phyloP scores from a whole-genome alignment of 2,329 filamentous ascomycete genomes.

The Ceratocystis lukuohia region DNA sequence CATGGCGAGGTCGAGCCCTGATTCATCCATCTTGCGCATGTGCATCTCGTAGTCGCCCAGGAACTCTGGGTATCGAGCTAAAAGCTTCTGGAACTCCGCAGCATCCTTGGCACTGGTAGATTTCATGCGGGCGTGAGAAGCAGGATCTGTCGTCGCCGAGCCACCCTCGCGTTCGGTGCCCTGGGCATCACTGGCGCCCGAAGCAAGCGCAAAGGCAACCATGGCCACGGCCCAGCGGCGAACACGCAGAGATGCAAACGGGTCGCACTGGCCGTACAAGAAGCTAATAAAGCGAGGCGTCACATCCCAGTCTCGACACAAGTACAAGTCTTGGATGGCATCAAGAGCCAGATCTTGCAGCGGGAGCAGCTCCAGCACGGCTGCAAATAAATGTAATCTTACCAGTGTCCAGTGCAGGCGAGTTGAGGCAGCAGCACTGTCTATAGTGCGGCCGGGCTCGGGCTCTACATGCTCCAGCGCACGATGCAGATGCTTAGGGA shows the following conservation, averaged over 20 bases:
- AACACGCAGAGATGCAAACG: slow-evolving; percentile 36
- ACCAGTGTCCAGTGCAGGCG: slow-evolving; percentile 44
- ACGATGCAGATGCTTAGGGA: slow-evolving; percentile 33
- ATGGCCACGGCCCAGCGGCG: slow-evolving; percentile 48
- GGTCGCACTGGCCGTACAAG: slow-evolving; percentile 41
- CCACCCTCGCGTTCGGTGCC: slow-evolving; percentile 23
- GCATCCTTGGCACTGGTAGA: slow-evolving; percentile 23
- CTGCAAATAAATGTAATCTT: slow-evolving; percentile 44
- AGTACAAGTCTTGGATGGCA: slow-evolving; percentile 44
- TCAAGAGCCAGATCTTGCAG: slow-evolving; percentile 47
- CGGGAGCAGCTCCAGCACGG: slow-evolving; percentile 35
- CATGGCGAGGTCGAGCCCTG: slow-evolving; percentile 38
- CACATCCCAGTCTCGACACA: slow-evolving; percentile 46
- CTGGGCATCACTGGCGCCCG: slow-evolving; percentile 1
- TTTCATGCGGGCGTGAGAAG: slow-evolving; percentile 23
- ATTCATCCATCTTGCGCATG: slow-evolving; percentile 38
- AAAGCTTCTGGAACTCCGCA: slow-evolving; percentile 31
- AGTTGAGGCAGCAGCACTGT: slow-evolving; percentile 24
- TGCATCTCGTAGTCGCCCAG: slow-evolving; percentile 39
- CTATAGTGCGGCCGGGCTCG: slow-evolving; percentile 21
- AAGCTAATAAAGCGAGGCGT: slow-evolving; percentile 37
- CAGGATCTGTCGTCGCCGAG: slow-evolving; percentile 13
- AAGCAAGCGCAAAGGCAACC: slow-evolving; percentile 42
- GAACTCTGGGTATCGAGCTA: slow-evolving; percentile 35
- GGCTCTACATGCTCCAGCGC: slow-evolving; percentile 25